Conservation (phyloP, 1,139 yeast genomes). For the Nakaseomyces delphensis region DNA sequence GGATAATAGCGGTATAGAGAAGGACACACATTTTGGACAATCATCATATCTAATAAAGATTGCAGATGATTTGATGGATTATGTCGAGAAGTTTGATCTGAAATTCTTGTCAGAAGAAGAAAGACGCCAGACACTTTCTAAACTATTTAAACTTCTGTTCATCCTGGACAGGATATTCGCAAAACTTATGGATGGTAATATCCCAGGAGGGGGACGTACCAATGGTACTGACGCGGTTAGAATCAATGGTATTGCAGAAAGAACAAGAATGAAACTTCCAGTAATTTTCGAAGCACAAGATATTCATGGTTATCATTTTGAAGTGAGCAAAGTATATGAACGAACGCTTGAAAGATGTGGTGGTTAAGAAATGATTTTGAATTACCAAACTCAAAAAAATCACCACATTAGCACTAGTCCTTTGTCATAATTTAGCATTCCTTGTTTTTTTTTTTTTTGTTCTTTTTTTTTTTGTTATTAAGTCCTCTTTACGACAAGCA, state of each 20-base stretch:
- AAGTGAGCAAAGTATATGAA: slow-evolving; percentile 32
- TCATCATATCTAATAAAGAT: slow-evolving; percentile 51
- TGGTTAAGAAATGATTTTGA: too few species aligned
- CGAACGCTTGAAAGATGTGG: slow-evolving; percentile 25
- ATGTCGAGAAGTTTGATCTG: slow-evolving; percentile 39
- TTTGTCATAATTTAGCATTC: too few species aligned
- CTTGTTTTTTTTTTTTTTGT: too few species aligned
- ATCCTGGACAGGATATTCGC: slow-evolving; percentile 39
- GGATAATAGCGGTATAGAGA: slow-evolving; percentile 14
- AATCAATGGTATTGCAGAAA: slow-evolving; percentile 39
- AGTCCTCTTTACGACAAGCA: too few species aligned
- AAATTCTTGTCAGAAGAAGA: slow-evolving; percentile 17
- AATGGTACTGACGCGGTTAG: slow-evolving; percentile 42
- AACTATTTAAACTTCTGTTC: slow-evolving; percentile 37
- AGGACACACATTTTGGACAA: slow-evolving; percentile 43
- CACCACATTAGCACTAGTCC: too few species aligned
- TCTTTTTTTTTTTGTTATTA: too few species aligned
- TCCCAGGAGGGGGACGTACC: slow-evolving; percentile 25
- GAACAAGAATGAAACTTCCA: slow-evolving; percentile 38
- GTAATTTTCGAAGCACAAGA: slow-evolving; percentile 24
- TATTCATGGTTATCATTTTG: slow-evolving; percentile 32
- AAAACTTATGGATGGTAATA: slow-evolving; percentile 37
- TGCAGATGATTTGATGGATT: slow-evolving; percentile 61
- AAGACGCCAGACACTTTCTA: slow-evolving; percentile 19
- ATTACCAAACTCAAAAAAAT: too few species aligned